Percentiles rank a stretch among this genome's conserved stretches.
phyloP scores from a whole-genome alignment of 148 eudicot species.

The Fallopia convolvulus region DNA sequence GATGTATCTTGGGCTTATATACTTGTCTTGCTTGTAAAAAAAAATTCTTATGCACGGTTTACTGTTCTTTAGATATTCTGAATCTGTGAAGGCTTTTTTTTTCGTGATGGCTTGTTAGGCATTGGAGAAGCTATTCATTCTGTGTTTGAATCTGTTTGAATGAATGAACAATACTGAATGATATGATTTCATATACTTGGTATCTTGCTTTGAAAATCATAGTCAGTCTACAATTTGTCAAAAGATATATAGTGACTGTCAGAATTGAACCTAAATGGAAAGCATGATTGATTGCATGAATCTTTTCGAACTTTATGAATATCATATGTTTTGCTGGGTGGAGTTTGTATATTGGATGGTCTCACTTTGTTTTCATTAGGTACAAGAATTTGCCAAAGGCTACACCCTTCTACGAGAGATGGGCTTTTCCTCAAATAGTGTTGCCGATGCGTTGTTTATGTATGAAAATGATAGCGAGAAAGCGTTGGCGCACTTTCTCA shows the following conservation, averaged over 20 bases:
- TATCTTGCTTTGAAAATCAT: background rate
- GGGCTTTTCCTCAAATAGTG: conserved; percentile 79
- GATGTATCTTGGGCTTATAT: background rate
- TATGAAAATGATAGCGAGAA: conserved; percentile 78
- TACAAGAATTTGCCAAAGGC: conserved; percentile 69
- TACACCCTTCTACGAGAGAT: conserved; percentile 68
- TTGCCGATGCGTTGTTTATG: conserved; percentile 77
- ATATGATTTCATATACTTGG: background rate
- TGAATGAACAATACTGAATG: background rate
- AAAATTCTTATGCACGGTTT: background rate
- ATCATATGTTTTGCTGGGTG: background rate
- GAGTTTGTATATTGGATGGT: background rate
- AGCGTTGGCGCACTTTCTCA: conserved; percentile 75
- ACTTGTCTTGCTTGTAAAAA: background rate
- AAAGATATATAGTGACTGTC: background rate
- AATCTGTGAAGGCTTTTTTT: background rate
- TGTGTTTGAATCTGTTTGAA: background rate
- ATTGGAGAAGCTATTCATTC: too few species aligned
- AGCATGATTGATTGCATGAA: background rate
- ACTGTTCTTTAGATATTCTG: background rate
- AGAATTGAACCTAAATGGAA: background rate
- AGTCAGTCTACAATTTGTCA: too few species aligned
- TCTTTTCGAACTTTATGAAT: background rate
- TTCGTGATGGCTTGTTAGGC: background rate
- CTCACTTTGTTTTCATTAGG: conserved; percentile 29